Conservation (phyloP, 306 rosid genomes). For the Crotalaria pallida region DNA sequence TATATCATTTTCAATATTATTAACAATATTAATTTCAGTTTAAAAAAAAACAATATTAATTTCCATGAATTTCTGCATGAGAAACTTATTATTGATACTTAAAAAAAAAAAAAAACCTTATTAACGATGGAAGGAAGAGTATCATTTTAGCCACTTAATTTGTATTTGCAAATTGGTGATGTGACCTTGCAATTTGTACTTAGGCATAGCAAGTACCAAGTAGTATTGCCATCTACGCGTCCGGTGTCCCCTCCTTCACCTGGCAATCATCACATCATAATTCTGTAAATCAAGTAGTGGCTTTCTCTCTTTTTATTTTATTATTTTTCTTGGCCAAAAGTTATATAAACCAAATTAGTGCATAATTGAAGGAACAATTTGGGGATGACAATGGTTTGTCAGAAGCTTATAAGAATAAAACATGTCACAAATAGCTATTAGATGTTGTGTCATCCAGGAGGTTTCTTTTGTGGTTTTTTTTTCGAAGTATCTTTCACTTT, state of each 20-base stretch:
- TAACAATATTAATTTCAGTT: too few species aligned
- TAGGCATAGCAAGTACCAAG: background rate
- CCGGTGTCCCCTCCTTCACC: background rate
- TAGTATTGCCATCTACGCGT: background rate
- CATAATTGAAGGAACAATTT: background rate
- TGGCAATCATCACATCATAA: background rate
- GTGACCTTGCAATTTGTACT: background rate
- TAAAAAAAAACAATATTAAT: too few species aligned
- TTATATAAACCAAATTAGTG: background rate
- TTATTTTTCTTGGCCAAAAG: background rate
- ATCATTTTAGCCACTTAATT: background rate
- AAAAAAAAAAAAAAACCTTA: too few species aligned
- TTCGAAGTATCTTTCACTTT: background rate
- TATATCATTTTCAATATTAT: too few species aligned
- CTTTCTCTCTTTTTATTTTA: background rate
- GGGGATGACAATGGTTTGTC: background rate
- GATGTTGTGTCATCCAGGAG: background rate
- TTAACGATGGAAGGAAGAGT: too few species aligned
- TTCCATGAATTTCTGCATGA: too few species aligned
- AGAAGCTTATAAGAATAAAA: background rate
- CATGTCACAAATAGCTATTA: background rate
- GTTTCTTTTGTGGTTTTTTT: background rate
- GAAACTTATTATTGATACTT: too few species aligned
- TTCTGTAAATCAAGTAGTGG: background rate
- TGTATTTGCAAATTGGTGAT: constrained; percentile 10